Base-by-base conservation (phyloP, 768 basidiomycete genomes). In the Mycena olivaceomarginata region DNA sequence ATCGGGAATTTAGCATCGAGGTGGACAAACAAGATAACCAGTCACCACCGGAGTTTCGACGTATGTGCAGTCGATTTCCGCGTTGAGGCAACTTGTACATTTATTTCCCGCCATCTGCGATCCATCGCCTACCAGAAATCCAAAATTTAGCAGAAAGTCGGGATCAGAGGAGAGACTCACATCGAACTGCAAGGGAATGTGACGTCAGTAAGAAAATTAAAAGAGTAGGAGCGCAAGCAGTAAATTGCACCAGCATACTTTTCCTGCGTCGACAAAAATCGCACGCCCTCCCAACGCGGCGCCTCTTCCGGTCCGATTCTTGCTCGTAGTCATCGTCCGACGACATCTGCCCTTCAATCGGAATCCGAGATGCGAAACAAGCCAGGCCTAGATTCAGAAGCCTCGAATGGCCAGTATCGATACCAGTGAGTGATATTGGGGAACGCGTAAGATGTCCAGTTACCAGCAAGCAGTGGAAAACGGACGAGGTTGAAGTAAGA, bases 181-280 rank as follows among this genome's bases (percentile, higher is more conserved):
- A 59, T 25, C 57, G 25, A 25, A 16, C 57, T 59, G 57, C 25
- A 25, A 31, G 12, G 11, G 25, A 1, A 51, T 15, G 12, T 15
- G 5, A 51, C 16, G 16, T 51, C 13, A 15, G 16, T 51, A 18
- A 51, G 15, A 51, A 11, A 51, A 18, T 5, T 15, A 31, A 59
- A 31, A 59, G 12, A 31, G 12, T n/a, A 59, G 22, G 20, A 56
- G 53, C 22, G 53, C 5, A 22, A 22, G 9, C 18, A n/a, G 20
- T 6, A 15, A 45, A 45, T 5, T 37, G 18, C 39, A 40, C 5
- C 48, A 16, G 37, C 64, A 15, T 10, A 45, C 41, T 65, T 22
- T 45, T 65, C 20, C 64, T 65, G 13, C 64, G 37, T 7, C 62
- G 62, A 25, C 64, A 65, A 41, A 65, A 2, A 65, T 65, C 64